Conservation (phyloP, 352 stramenopile genomes). For the Aphanomyces stellatus region DNA sequence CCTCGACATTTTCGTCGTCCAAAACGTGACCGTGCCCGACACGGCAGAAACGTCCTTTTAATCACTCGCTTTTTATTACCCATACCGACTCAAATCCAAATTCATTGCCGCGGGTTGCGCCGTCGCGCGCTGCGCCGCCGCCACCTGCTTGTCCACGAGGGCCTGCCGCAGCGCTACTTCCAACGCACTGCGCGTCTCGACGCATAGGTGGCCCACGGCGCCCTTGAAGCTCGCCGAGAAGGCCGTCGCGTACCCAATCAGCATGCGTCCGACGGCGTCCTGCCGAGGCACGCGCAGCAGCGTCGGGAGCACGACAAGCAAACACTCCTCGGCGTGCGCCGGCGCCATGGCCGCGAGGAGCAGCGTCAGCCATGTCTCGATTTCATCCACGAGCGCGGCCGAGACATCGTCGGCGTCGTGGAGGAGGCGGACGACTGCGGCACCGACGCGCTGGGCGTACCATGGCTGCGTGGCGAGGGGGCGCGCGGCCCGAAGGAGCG, state of each 20-base stretch:
- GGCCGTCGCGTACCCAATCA: not conserved
- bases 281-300: not conserved
- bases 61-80: conserved; percentile 5
- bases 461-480: not conserved
- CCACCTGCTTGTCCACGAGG: not conserved
- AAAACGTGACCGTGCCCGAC: conserved; percentile 8
- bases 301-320: conserved; percentile 8
- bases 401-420: not conserved
- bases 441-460: not conserved
- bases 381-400: not conserved
- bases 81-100: conserved; percentile 19
- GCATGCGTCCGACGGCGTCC: not conserved
- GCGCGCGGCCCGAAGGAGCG: not conserved
- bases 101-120: not conserved
- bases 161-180: not conserved
- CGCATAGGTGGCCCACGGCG: not conserved
- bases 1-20: conserved; percentile 8
- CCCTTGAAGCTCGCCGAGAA: conserved; percentile 3
- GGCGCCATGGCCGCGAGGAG: not conserved
- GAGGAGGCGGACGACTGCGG: not conserved
- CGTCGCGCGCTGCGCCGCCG: not conserved
- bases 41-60: conserved; percentile 10
- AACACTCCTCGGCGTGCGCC: not conserved
- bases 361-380: not conserved
- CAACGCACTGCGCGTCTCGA: not conserved